These are phyloP conservation scores for Rhypophila decipiens DNA, from an alignment of 495 filamentous ascomycete species.

Conservation along the genomic window DNA sequence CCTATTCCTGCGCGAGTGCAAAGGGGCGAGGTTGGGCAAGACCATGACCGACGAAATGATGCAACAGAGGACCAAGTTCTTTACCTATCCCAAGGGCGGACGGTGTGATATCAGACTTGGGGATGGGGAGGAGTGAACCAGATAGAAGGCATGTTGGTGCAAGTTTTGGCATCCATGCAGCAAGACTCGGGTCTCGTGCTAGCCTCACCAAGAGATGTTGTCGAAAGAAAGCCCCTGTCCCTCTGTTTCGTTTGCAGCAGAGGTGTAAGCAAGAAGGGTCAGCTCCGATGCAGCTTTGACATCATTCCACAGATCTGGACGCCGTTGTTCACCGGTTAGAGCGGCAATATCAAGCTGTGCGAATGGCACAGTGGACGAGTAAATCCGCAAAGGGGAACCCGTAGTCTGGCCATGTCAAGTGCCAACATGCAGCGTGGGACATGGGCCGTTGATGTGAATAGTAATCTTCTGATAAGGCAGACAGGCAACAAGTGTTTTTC, in stretches of 20 bases:
- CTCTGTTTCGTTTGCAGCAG: neutral
- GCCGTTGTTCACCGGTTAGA: no score
- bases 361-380: no score
- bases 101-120: constrained; percentile 2
- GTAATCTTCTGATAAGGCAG: no score
- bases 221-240: neutral
- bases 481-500: no score
- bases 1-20: constrained; percentile 27
- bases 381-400: no score
- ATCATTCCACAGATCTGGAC: no score
- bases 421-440: no score
- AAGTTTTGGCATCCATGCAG: neutral
- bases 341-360: no score
- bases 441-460: no score
- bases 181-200: no score
- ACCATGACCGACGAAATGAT: constrained; percentile 44
- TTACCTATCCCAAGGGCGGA: constrained; percentile 32
- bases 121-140: neutral
- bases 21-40: constrained; percentile 19
- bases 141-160: neutral
- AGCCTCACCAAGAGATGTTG: neutral
- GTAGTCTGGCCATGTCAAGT: no score
- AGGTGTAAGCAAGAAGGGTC: neutral
- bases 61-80: constrained; percentile 34
- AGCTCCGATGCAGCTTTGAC: neutral